A percentile compares a stretch with the other conserved stretches of the same genome.
Conservation (phyloP, 495 filamentous ascomycete species). For the Hypoxylon trugodes region DNA sequence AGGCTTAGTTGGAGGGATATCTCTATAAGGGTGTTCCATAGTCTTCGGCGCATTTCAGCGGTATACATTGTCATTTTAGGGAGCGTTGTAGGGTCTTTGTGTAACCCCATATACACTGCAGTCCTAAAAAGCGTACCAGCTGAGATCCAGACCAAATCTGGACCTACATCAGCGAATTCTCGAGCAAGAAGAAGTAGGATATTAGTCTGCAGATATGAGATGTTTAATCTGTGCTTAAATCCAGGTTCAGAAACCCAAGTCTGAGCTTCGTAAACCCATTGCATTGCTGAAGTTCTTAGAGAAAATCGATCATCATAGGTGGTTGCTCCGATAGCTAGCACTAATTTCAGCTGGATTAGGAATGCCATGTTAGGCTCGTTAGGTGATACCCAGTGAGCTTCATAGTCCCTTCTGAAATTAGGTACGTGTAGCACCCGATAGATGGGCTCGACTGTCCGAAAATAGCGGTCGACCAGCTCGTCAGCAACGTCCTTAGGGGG, state of each 20-base stretch:
- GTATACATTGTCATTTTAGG: conserved; percentile 55
- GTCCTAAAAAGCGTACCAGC: conserved; percentile 65
- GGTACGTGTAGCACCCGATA: conserved; percentile 64
- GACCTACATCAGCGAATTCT: conserved; percentile 62
- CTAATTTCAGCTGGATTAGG: conserved; percentile 66
- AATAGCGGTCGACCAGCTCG: conserved; percentile 60
- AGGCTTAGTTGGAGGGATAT: conserved; percentile 60
- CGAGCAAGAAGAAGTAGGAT: conserved; percentile 68
- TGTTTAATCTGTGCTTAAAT: conserved; percentile 62
- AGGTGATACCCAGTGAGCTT: conserved; percentile 49
- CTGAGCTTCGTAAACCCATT: conserved; percentile 71
- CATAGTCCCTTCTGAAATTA: conserved; percentile 61
- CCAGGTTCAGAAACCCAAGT: conserved; percentile 65
- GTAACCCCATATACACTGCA: conserved; percentile 69
- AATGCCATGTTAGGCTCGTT: conserved; percentile 47
- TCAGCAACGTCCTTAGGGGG: conserved; percentile 58
- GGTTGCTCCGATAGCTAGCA: conserved; percentile 68
- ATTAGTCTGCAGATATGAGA: conserved; percentile 65
- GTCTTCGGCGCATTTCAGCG: conserved; percentile 71
- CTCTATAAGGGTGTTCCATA: conserved; percentile 73
- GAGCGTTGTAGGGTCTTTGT: conserved; percentile 62
- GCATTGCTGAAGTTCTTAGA: conserved; percentile 59
- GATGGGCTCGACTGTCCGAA: conserved; percentile 58
- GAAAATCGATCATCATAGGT: conserved; percentile 60
- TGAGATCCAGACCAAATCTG: conserved; percentile 66